Evolutionary conservation across 108 stramenopile genomes (phyloP).

Genomic region (Skeletonema tropicum): DNA sequence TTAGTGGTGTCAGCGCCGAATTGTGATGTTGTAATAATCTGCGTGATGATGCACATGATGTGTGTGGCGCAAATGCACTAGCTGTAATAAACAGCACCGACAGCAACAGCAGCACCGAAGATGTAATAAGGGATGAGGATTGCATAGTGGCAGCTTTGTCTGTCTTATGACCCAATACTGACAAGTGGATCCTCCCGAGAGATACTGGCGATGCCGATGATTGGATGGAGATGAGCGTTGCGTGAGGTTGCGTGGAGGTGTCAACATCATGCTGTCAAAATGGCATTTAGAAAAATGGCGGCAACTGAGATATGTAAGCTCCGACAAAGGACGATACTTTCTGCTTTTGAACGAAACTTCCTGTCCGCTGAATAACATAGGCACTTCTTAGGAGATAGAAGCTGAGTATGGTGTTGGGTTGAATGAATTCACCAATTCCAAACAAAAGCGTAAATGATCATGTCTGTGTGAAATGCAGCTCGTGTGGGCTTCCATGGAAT

Average conservation of each 20-base stretch:
- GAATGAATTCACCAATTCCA: not conserved
- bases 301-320: too few species aligned
- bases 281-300: too few species aligned
- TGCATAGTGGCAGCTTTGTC: not conserved
- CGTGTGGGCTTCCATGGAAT: conserved; percentile 23
- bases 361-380: too few species aligned
- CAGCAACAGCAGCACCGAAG: not conserved
- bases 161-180: not conserved
- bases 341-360: too few species aligned
- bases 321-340: too few species aligned
- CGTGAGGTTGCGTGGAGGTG: too few species aligned
- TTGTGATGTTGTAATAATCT: not conserved
- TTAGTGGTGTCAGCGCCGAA: not conserved
- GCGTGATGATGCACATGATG: not conserved
- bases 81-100: not conserved
- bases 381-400: too few species aligned
- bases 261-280: too few species aligned
- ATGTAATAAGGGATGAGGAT: not conserved
- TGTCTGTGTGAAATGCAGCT: conserved; percentile 23
- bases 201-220: not conserved
- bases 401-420: too few species aligned
- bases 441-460: not conserved
- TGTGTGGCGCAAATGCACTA: not conserved
- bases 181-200: too few species aligned
- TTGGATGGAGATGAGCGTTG: not conserved